Percentiles rank a stretch among this genome's conserved stretches.
Conservation (phyloP, 352 stramenopile genomes). For the Phytophthora macrochlamydospora region DNA sequence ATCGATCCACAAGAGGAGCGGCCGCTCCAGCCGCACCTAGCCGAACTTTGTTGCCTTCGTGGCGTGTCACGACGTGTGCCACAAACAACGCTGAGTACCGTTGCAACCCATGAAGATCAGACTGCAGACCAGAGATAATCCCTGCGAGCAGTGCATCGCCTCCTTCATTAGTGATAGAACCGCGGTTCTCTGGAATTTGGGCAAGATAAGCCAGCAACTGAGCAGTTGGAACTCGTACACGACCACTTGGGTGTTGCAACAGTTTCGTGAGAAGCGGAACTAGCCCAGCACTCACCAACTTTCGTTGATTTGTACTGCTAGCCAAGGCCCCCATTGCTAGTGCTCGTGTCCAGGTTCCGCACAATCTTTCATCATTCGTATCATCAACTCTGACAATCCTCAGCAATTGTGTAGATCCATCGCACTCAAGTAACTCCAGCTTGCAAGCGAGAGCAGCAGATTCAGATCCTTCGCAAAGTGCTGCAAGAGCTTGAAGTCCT, state of each 20-base stretch:
- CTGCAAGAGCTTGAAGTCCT: conserved; percentile 54
- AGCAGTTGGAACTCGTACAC: conserved; percentile 35
- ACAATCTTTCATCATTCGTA: conserved; percentile 35
- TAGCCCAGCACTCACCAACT: conserved; percentile 39
- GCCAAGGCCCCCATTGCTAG: conserved; percentile 45
- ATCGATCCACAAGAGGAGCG: conserved; percentile 53
- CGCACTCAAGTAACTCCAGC: conserved; percentile 62
- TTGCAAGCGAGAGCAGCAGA: conserved; percentile 49
- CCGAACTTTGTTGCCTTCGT: conserved; percentile 62
- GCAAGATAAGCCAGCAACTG: conserved; percentile 58
- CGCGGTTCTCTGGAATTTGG: conserved; percentile 51
- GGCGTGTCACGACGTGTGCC: conserved; percentile 62
- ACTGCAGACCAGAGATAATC: conserved; percentile 50
- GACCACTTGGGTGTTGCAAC: conserved; percentile 22
- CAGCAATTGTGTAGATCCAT: conserved; percentile 45
- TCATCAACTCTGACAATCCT: conserved; percentile 25
- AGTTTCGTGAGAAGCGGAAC: conserved; percentile 46
- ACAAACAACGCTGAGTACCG: conserved; percentile 61
- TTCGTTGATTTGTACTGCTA: conserved; percentile 58
- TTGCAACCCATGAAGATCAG: conserved; percentile 60
- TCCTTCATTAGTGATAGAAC: conserved; percentile 46
- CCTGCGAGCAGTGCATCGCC: conserved; percentile 39
- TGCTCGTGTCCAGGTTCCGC: conserved; percentile 51
- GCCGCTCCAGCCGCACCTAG: conserved; percentile 55
- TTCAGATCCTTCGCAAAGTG: conserved; percentile 43